Base-by-base conservation (phyloP, 192 early-diverging fungal genomes). In the Umbelopsis isabellina region DNA sequence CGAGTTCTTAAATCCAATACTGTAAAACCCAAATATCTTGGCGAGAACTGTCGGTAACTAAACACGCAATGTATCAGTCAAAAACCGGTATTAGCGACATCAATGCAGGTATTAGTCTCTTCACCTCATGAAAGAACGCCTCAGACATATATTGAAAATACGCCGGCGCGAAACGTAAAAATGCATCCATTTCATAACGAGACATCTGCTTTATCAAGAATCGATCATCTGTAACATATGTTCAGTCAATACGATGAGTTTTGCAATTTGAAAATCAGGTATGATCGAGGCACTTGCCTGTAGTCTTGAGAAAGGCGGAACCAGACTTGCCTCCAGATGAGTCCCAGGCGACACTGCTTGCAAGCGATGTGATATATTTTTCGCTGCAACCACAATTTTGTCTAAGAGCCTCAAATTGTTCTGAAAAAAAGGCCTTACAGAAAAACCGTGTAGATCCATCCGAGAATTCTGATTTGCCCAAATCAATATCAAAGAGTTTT, bases 1-100 rank as follows among this genome's bases (percentile, higher is more conserved):
- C 12, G 89, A 84, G 69, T 94, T 96, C 65, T 92, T 95, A 74
- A 85, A 95, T 0, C 93, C 91, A 15, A 98, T 89, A 22, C 92
- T 87, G 71, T 96, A 98, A 68, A 98, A 89, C 8, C 96, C 96
- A 84, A 94, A 93, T 41, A 96, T 93, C 67, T 95, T 97, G 74
- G 91, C 89, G 27, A 97, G 80, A 8, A 94, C 87, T 3, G 93
- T 95, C 0, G 91, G 92, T 33, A 91, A 80, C 88, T 95, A 81
- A 69, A 20, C 12, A 12, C 13, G 3, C 15, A 25, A 11, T 22
- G 50, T 51, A 51, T 37, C 16, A 35, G 18, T 30, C n/a, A 30
- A 44, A 25, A 51, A 53, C 70, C 15, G 37, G 65, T 16, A 11
- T 4, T 8, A 4, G 7, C 27, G 65, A 66, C 27, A 13, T 25